Conservation (phyloP, 1,284 basidiomycete genomes). For the Cutaneotrichosporon daszewskae region DNA sequence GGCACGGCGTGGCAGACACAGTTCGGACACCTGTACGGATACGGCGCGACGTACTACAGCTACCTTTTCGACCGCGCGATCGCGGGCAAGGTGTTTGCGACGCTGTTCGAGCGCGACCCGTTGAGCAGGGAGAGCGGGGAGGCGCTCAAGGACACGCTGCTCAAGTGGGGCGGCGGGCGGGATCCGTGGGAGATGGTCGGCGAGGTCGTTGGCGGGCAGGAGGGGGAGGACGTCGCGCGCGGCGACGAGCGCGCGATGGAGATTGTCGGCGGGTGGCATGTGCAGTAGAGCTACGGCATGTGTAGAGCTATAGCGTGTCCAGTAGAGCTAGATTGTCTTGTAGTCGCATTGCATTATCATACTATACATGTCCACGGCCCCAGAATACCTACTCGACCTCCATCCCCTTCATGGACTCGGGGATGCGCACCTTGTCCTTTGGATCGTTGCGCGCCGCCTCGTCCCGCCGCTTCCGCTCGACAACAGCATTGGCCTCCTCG, state of each 20-base stretch:
- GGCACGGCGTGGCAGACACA: conserved; percentile 90
- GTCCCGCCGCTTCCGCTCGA: conserved; percentile 6
- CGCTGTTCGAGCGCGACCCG: conserved; percentile 63
- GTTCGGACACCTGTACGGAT: conserved; percentile 92
- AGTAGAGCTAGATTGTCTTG: no score
- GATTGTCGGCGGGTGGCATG: conserved; percentile 73
- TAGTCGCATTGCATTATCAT: no score
- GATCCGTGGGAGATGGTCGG: conserved; percentile 93
- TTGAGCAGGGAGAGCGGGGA: conserved; percentile 66
- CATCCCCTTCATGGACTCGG: conserved; percentile 8
- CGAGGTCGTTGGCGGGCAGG: conserved; percentile 55
- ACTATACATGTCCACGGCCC: no score
- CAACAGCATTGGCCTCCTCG: conserved; percentile 9
- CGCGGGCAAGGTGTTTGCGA: conserved; percentile 78
- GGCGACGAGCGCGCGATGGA: conserved; percentile 81
- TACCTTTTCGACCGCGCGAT: conserved; percentile 95
- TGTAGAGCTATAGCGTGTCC: no score
- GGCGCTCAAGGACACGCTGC: conserved; percentile 66
- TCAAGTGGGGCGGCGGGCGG: conserved; percentile 78
- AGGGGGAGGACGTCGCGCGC: conserved; percentile 35
- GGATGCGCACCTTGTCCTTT: conserved; percentile 3
- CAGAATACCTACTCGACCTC: conserved; percentile 13
- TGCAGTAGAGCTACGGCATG: conserved; percentile 32
- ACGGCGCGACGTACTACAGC: conserved; percentile 95
- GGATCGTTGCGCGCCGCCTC: conserved; percentile 1